Base-by-base conservation (phyloP, 805 yeast genomes). In the Helenozyma baotianmanensis region DNA sequence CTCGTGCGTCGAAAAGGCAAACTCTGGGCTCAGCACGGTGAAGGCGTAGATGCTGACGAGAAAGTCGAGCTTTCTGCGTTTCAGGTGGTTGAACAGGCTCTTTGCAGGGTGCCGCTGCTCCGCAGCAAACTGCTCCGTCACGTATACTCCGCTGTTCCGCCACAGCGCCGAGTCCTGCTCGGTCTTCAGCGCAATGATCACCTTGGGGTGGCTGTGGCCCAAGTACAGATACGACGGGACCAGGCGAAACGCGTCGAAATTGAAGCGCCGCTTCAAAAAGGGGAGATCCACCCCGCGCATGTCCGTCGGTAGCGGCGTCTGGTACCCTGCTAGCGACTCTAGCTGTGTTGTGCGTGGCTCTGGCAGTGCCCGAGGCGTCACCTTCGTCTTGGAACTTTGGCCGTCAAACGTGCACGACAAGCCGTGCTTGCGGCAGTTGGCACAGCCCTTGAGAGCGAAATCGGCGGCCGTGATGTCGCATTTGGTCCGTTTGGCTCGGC, bases 11-110 rank as follows among this genome's bases (percentile, higher is more conserved):
- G 38, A 33, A 15, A 60, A 45, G 7, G 42, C 48, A 30, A 40
- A 56, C 27, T 47, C 52, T 2, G 48, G 43, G 14, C 60, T 42
- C 9, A 60, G 62, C 38, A 65, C 43, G 6, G 59, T 56, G 38
- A 66, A 66, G 9, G 72, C 71, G 24, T 58, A 51, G 16, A 65
- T 56, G 21, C 58, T 48, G 14, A 54, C 38, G 27, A 64, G 43
- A 34, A 58, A 63, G 4, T 56, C 51, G 33, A 45, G 51, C 14
- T 36, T 37, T 13, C 38, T 34, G 13, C 22, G 22, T 29, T 33
- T 36, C 27, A 36, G 39, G 23, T 54, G 41, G 25, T 48, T 34
- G 39, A 25, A 38, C 31, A 34, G 40, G 21, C 36, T 40, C 17
- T 41, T 42, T 4, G 10, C n/a, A 4, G 21, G 4, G 14, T 4